Evolutionary conservation across 2,329 filamentous ascomycete genomes (phyloP).

Genomic region (Pseudonectria buxi): DNA sequence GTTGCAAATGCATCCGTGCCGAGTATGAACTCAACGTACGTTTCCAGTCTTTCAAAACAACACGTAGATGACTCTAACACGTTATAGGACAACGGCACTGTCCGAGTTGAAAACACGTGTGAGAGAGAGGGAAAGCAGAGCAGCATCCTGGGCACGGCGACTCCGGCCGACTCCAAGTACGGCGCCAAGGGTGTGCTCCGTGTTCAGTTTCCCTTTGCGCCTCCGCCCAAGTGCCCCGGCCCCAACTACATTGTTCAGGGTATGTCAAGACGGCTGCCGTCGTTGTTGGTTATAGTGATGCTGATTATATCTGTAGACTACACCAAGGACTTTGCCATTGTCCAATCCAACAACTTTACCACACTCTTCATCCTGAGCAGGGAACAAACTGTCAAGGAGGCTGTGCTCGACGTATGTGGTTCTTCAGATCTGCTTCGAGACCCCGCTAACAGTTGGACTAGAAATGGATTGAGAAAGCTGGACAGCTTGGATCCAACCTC

Average conservation of each 20-base stretch:
- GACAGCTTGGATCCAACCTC: conserved; percentile 18
- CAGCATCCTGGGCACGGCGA: conserved; percentile 25
- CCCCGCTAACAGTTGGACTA: background rate
- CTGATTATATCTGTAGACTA: conserved; percentile 15
- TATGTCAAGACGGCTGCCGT: conserved; percentile 1
- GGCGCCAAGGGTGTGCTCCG: conserved; percentile 23
- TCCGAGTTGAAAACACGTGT: conserved; percentile 28
- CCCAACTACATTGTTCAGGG: conserved; percentile 30
- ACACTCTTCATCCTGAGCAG: conserved; percentile 28
- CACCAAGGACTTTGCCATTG: conserved; percentile 25
- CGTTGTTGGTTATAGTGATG: background rate
- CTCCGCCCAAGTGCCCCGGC: conserved; percentile 21
- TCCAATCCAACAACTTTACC: conserved; percentile 27
- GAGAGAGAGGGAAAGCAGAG: conserved; percentile 17
- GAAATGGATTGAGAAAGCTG: conserved; percentile 22
- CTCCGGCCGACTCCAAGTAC: conserved; percentile 22
- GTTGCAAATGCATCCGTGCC: conserved; percentile 27
- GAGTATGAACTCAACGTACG: conserved; percentile 26
- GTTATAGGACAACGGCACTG: conserved; percentile 23
- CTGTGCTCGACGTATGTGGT: conserved; percentile 21
- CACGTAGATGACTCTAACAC: background rate
- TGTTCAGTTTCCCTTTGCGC: conserved; percentile 26
- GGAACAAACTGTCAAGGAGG: conserved; percentile 20
- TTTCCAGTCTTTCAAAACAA: background rate
- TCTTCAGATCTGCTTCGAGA: no score